Evolutionary conservation across 345 rosid genomes (phyloP).

Genomic region (Aethionema arabicum): DNA sequence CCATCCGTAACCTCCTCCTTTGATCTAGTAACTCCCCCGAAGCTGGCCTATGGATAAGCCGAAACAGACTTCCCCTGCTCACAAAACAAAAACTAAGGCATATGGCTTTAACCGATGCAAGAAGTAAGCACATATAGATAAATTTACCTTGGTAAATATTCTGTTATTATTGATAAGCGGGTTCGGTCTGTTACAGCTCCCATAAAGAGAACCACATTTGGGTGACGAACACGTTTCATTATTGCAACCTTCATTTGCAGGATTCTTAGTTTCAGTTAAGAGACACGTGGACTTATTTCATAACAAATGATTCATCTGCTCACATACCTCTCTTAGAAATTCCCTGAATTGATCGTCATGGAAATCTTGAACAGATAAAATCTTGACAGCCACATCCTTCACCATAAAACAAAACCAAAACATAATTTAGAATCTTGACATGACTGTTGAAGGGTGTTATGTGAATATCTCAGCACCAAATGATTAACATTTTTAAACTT

Average conservation of each 20-base stretch:
- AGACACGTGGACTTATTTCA: neutral
- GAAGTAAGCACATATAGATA: neutral
- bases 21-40: slow-evolving; percentile 82
- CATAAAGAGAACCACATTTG: slow-evolving; percentile 97
- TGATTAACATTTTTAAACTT: neutral
- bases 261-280: neutral
- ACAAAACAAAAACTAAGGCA: neutral
- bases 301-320: neutral
- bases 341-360: slow-evolving; percentile 86
- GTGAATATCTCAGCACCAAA: neutral
- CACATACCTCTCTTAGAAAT: slow-evolving; percentile 80
- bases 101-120: neutral
- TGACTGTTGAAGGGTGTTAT: neutral
- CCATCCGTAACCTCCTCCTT: slow-evolving; percentile 88
- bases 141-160: slow-evolving; percentile 81
- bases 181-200: slow-evolving; percentile 95
- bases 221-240: slow-evolving; percentile 97
- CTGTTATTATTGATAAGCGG: slow-evolving; percentile 86
- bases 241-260: slow-evolving; percentile 66
- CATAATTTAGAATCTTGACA: slow-evolving; percentile 1
- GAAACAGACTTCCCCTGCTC: slow-evolving; percentile 90
- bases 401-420: slow-evolving; percentile 12
- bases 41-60: slow-evolving; percentile 84
- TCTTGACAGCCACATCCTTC: slow-evolving; percentile 97
- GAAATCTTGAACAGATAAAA: slow-evolving; percentile 80